Percentiles rank a stretch among this genome's conserved stretches.
phyloP scores from a whole-genome alignment of 2,329 filamentous ascomycete species.

The Fusarium xylarioides region DNA sequence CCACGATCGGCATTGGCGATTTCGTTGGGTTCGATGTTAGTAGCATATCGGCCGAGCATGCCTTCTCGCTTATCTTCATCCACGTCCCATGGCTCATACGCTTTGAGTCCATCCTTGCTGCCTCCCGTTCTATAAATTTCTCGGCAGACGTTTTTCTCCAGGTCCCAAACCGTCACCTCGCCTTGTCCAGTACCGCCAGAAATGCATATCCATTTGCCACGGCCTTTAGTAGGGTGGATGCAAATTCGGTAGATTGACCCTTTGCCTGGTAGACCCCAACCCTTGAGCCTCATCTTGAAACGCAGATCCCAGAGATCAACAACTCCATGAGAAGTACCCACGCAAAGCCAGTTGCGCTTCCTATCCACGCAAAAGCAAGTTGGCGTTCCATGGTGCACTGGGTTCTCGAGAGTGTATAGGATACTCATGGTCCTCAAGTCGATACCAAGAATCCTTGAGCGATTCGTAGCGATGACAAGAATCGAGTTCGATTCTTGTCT shows the following conservation, averaged over 20 bases:
- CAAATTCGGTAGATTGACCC: conserved; percentile 81
- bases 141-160: conserved; percentile 87
- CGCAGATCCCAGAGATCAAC: conserved; percentile 95
- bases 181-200: conserved; percentile 87
- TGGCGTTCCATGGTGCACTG: conserved; percentile 88
- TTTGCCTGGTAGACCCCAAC: conserved; percentile 86
- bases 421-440: conserved; percentile 88
- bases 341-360: conserved; percentile 86
- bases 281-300: conserved; percentile 88
- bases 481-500: conserved; percentile 84
- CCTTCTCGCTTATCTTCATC: conserved; percentile 89
- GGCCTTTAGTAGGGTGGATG: conserved; percentile 80
- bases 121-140: conserved; percentile 84
- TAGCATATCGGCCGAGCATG: conserved; percentile 87
- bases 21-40: conserved; percentile 70
- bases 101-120: conserved; percentile 67
- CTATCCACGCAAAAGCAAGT: conserved; percentile 91
- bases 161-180: conserved; percentile 94
- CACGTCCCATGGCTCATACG: conserved; percentile 85
- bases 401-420: conserved; percentile 83
- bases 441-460: conserved; percentile 82
- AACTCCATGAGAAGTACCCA: conserved; percentile 93
- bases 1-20: conserved; percentile 68
- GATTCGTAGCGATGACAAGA: conserved; percentile 85
- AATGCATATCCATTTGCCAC: conserved; percentile 86